A percentile compares a stretch with the other conserved stretches of the same genome.
Conservation (phyloP, 805 yeast species). For the Saitoella complicata region DNA sequence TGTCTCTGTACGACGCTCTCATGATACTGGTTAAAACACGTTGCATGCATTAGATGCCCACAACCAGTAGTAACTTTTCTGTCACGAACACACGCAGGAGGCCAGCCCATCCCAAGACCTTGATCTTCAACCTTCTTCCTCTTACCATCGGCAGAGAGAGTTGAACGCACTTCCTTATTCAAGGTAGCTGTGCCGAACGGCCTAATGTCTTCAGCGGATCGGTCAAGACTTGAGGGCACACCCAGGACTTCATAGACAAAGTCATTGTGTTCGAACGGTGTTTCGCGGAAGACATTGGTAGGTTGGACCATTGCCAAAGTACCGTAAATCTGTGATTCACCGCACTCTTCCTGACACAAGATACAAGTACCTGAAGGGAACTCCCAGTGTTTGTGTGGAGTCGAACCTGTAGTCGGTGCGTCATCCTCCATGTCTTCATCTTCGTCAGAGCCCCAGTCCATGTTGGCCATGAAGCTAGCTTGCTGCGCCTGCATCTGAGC, state of each 20-base stretch:
- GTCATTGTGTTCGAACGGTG: conserved; percentile 46
- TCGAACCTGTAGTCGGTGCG: conserved; percentile 12
- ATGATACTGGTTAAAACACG: conserved; percentile 54
- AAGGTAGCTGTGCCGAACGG: neutral
- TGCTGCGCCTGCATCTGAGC: conserved; percentile 73
- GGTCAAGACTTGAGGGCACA: conserved; percentile 29
- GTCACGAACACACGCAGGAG: conserved; percentile 16
- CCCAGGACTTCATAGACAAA: conserved; percentile 53
- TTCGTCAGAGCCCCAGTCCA: conserved; percentile 24
- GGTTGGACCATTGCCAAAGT: conserved; percentile 46
- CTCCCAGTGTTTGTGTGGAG: conserved; percentile 24
- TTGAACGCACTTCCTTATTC: neutral
- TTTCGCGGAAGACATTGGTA: conserved; percentile 41
- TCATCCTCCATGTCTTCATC: conserved; percentile 26
- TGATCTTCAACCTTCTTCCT: conserved; percentile 19
- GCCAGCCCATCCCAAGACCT: conserved; percentile 62
- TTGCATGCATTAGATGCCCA: conserved; percentile 85
- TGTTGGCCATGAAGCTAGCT: conserved; percentile 43
- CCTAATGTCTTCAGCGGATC: neutral
- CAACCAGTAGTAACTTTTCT: conserved; percentile 48
- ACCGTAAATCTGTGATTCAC: conserved; percentile 55
- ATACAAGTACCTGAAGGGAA: conserved; percentile 67
- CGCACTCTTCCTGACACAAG: conserved; percentile 62
- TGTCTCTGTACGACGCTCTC: conserved; percentile 34
- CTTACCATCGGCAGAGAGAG: neutral